phyloP scores from a whole-genome alignment of 2,329 filamentous ascomycete genomes.

The Fusarium burgessii region DNA sequence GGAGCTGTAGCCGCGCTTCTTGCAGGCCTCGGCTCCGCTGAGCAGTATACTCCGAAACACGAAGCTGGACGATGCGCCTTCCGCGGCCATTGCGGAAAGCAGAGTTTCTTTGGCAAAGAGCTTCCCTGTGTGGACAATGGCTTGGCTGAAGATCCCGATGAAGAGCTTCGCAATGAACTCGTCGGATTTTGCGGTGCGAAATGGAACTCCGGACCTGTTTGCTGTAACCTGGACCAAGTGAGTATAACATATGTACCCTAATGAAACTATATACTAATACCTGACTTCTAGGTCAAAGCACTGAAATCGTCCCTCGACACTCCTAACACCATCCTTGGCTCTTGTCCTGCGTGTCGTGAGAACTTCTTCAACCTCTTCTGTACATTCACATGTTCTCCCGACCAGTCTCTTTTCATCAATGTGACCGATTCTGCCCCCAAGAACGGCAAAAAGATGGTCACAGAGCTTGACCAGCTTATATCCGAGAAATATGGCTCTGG shows the following conservation, averaged over 20 bases:
- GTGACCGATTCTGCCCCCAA: constrained; percentile 80
- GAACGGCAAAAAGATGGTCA: constrained; percentile 73
- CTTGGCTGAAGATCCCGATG: constrained; percentile 78
- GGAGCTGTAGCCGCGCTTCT: constrained; percentile 50
- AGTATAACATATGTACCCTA: constrained; percentile 38
- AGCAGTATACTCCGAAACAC: constrained; percentile 70
- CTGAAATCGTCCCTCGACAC: constrained; percentile 88
- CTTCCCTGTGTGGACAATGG: constrained; percentile 95
- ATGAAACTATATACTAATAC: constrained; percentile 19
- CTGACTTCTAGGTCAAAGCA: constrained; percentile 71
- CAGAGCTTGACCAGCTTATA: constrained; percentile 90
- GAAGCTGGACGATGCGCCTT: constrained; percentile 92
- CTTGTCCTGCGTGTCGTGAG: constrained; percentile 95
- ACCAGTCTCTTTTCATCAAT: constrained; percentile 96
- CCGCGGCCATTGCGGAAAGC: constrained; percentile 89
- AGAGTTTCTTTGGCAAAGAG: constrained; percentile 88
- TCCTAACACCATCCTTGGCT: constrained; percentile 88
- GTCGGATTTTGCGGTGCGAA: constrained; percentile 87
- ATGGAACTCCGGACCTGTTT: constrained; percentile 87
- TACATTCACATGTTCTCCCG: constrained; percentile 96
- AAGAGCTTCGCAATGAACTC: constrained; percentile 79
- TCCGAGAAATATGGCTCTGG: constrained; percentile 85
- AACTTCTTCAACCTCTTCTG: constrained; percentile 99
- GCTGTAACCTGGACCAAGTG: constrained; percentile 85
- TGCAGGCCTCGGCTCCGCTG: constrained; percentile 42